Evolutionary conservation across 257 asterid genomes (phyloP).

Genomic region (Przewalskia tangutica): DNA sequence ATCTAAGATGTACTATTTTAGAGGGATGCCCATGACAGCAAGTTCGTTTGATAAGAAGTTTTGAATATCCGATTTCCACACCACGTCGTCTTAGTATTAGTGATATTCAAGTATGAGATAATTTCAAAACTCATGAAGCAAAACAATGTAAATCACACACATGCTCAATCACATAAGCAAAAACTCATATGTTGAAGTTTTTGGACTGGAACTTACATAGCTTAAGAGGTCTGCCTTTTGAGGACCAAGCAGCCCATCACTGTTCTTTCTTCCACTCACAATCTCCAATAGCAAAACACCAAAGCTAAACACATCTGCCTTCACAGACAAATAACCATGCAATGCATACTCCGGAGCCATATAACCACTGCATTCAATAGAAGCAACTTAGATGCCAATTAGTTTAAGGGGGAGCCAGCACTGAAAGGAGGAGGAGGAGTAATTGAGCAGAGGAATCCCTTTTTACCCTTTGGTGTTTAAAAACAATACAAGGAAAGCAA

Average conservation of each 20-base stretch:
- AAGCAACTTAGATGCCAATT: background rate
- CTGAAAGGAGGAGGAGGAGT: background rate
- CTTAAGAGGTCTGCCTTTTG: constrained; percentile 60
- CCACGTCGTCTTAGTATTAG: background rate
- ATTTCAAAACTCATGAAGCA: background rate
- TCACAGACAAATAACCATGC: constrained; percentile 69
- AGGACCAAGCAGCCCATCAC: constrained; percentile 33
- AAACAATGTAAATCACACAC: background rate
- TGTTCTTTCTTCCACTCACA: constrained; percentile 71
- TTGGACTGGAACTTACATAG: constrained; percentile 41
- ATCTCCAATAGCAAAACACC: constrained; percentile 78
- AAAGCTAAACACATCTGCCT: constrained; percentile 80
- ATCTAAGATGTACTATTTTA: background rate
- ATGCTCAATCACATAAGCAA: background rate
- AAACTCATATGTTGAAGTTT: background rate
- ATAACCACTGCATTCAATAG: constrained; percentile 55
- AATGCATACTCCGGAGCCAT: constrained; percentile 93
- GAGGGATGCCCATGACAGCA: background rate
- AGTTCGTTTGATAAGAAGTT: background rate
- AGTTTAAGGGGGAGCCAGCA: background rate
- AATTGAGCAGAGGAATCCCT: background rate
- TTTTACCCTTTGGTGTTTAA: background rate
- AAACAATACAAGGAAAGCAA: background rate
- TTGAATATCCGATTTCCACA: background rate
- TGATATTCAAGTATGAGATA: background rate